Evolutionary conservation across 2,329 filamentous ascomycete species (phyloP).

Genomic region (Ophiocordyceps camponoti-floridani): DNA sequence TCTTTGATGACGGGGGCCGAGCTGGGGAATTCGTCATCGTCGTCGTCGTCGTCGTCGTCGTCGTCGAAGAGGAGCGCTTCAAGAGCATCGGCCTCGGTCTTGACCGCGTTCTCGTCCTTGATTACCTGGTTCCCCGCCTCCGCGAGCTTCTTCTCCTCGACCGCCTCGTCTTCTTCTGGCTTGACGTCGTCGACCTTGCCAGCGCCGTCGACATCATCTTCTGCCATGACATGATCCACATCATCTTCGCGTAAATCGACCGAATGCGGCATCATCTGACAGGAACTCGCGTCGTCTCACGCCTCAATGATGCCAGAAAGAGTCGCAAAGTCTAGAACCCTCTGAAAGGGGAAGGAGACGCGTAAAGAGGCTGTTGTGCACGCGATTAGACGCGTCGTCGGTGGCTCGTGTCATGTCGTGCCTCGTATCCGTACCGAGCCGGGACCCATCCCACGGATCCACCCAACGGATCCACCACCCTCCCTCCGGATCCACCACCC

Average conservation of each 20-base stretch:
- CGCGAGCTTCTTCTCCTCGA: neutral
- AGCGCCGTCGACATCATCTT: neutral
- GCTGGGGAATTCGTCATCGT: constrained; percentile 33
- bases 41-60: constrained; percentile 34
- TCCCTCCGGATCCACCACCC: too few relatives aligned
- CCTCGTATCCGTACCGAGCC: too few relatives aligned
- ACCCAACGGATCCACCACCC: too few relatives aligned
- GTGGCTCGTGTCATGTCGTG: too few relatives aligned
- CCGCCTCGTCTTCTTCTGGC: neutral
- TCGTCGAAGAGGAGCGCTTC: constrained; percentile 41
- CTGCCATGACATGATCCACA: neutral
- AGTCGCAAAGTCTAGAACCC: too few relatives aligned
- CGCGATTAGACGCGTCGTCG: too few relatives aligned
- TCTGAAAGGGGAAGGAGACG: too few relatives aligned
- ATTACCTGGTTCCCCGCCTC: too few relatives aligned
- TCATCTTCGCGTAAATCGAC: neutral
- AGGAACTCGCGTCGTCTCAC: too few relatives aligned
- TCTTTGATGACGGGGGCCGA: constrained; percentile 21
- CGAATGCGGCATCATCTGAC: neutral
- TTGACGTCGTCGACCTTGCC: neutral
- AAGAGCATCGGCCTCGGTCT: constrained; percentile 26
- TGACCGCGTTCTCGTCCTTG: neutral
- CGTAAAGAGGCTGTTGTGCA: too few relatives aligned
- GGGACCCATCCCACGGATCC: too few relatives aligned
- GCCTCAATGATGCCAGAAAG: too few relatives aligned